Evolutionary conservation across 345 rosid species (phyloP), one percentile per base, ranked within the genome.

Genomic region (Moringa oleifera): DNA sequence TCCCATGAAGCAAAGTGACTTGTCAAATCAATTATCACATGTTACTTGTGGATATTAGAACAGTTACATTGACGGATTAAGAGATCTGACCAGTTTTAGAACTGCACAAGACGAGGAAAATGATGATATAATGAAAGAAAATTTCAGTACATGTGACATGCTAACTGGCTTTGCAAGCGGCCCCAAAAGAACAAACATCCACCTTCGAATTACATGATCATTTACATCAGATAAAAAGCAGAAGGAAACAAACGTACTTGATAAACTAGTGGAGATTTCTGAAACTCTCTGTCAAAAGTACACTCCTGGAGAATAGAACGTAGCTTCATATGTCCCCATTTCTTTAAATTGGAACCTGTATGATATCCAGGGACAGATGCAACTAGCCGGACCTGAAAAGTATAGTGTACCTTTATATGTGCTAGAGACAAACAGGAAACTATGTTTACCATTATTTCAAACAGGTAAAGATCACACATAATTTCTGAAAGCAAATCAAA

Each of bases 351-450:
- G 53, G 83, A 53, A 63, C 96, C 95, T 31, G 79, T 77, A 68
- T 90, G 99, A 72, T 94, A 90, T 51, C 99, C 99, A 73, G 99
- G 99, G 63, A 90, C 96, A 13, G 97, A 94, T 59, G 86, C 89
- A 74, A 94, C 73, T 60, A 94, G 66, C 57, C 95, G 79, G 47
- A 88, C 96, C 99, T 94, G 73, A 64, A 67, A 64, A 58, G 66
- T 25, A 28, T 51, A 23, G 55, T 36, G 9, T 16, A 56, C 37
- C 63, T 61, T 60, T 47, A 31, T 31, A 31, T 18, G 66, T 45
- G 24, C 68, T 23, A 62, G 37, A 57, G 10, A 53, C 19, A 20
- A 66, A 52, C 6, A 7, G 12, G 20, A 11, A 17, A 25, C 25
- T 23, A 50, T 55, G 12, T 60, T 20, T 28, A 33, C 1, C 13